Evolutionary conservation across 2,329 filamentous ascomycete genomes (phyloP).

Genomic region (Fusarium penzigii): DNA sequence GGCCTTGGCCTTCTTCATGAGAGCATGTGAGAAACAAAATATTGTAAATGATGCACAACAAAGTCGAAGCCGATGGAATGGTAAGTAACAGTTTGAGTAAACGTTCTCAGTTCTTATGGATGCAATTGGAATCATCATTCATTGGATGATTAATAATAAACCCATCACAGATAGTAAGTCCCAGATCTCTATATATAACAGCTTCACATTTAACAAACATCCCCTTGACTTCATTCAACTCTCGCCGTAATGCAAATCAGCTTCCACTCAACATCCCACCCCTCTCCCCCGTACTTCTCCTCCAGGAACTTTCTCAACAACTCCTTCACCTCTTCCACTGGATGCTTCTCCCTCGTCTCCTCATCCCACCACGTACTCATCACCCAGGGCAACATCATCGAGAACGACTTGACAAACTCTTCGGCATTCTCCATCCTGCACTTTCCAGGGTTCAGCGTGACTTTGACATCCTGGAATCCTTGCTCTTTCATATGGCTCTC

Average conservation of each 20-base stretch:
- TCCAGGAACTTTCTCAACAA: constrained; percentile 39
- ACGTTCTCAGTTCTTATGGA: too few relatives aligned
- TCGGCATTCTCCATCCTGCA: constrained; percentile 35
- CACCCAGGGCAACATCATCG: constrained; percentile 42
- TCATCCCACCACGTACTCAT: constrained; percentile 42
- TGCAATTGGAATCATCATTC: too few relatives aligned
- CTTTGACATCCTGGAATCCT: constrained; percentile 42
- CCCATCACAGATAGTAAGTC: too few relatives aligned
- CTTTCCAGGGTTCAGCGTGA: constrained; percentile 31
- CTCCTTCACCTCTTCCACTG: constrained; percentile 37
- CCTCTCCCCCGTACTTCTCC: constrained; percentile 38
- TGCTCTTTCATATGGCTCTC: constrained; percentile 34
- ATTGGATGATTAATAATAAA: too few relatives aligned
- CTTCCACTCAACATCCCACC: constrained; percentile 28
- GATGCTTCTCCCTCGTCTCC: constrained; percentile 37
- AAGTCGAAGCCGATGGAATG: too few relatives aligned
- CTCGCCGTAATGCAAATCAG: constrained; percentile 29
- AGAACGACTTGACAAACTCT: constrained; percentile 37
- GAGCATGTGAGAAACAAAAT: too few relatives aligned
- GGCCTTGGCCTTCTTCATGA: too few relatives aligned
- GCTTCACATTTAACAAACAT: too few relatives aligned
- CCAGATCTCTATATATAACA: neutral
- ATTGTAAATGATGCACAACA: too few relatives aligned
- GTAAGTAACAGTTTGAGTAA: too few relatives aligned
- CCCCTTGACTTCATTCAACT: constrained; percentile 11